Evolutionary conservation across 192 early-diverging fungal genomes (phyloP), one percentile per base, ranked within the genome.

Genomic region (Coemansia sp.): DNA sequence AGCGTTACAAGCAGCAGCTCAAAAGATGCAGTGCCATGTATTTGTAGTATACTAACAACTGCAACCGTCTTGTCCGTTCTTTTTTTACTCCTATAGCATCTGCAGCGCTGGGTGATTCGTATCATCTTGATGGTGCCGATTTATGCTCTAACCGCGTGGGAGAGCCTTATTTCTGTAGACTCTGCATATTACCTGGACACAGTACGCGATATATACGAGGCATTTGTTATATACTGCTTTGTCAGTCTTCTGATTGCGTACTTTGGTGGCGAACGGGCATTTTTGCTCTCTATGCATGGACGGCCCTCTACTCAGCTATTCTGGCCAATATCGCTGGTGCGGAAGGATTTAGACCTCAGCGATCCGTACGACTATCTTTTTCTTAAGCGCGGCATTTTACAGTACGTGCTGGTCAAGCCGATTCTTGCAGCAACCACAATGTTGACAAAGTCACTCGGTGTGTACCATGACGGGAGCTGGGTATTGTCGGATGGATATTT

Each of bases 211-310:
- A 85, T 97, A 7, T 97, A 97, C 65, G 95, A 97, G 72, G 93
- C 92, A 29, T 97, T 95, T 84, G 95, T 97, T 25, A 91, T 97
- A 47, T 97, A 97, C 79, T 89, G 91, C 64, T 97, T 97, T 73
- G 93, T 97, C 77, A 92, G 83, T 37, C 72, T 97, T 48, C 64
- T 95, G 41, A 86, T 96, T 31, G 88, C 90, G 62, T 92, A 94
- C 60, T 82, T 95, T 45, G 94, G 91, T 25, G 95, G 95, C 20
- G 95, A 98, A 59, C 84, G 95, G 11, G 84, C 89, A 7, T 75
- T 96, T 25, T 76, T 95, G 30, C 83, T 89, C 36, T 88, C 89
- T 72, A 82, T 97, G 53, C 88, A 91, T 57, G 82, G 85, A 52
- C 86, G 88, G n/a, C 81, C 88, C 7, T 84, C 90, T 6, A 89